phyloP scores from a whole-genome alignment of 768 basidiomycete genomes.

The Lyophyllum shimeji region DNA sequence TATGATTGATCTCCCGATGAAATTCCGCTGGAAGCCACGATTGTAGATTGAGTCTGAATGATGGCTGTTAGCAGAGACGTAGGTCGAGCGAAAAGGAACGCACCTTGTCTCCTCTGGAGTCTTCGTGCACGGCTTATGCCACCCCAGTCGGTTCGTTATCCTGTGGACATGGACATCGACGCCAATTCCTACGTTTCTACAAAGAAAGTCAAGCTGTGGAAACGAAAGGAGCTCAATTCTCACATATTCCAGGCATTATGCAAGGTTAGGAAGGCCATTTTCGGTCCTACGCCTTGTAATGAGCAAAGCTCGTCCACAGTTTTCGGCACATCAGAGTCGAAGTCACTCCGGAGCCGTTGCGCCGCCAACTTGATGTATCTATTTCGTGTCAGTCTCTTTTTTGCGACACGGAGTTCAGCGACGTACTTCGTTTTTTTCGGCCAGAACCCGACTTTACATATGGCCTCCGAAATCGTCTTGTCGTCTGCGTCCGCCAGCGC shows the following conservation, averaged over 20 bases:
- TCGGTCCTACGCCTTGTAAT: conserved; percentile 90
- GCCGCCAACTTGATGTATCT: conserved; percentile 81
- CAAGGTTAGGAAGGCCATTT: conserved; percentile 89
- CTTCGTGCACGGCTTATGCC: conserved; percentile 86
- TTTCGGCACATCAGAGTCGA: conserved; percentile 83
- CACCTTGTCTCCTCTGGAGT: conserved; percentile 88
- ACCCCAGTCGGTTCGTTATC: conserved; percentile 90
- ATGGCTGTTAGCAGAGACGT: background rate
- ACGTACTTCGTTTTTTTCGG: conserved; percentile 78
- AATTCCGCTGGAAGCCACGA: conserved; percentile 81
- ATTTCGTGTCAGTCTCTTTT: background rate
- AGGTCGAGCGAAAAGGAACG: conserved; percentile 1
- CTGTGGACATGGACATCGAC: conserved; percentile 97
- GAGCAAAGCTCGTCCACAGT: conserved; percentile 87
- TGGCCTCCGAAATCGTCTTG: conserved; percentile 65
- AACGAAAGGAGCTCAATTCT: conserved; percentile 18
- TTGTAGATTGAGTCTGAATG: conserved; percentile 65
- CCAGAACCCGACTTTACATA: conserved; percentile 93
- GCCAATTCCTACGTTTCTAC: conserved; percentile 87
- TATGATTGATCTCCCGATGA: conserved; percentile 73
- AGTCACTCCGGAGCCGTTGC: conserved; percentile 63
- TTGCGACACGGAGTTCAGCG: background rate
- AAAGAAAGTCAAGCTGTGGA: background rate
- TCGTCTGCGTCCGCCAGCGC: conserved; percentile 65
- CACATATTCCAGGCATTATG: conserved; percentile 86